Evolutionary conservation across 139 green algal species (phyloP), one percentile per base, ranked within the genome.

Genomic region (Volvox reticuliferus): DNA sequence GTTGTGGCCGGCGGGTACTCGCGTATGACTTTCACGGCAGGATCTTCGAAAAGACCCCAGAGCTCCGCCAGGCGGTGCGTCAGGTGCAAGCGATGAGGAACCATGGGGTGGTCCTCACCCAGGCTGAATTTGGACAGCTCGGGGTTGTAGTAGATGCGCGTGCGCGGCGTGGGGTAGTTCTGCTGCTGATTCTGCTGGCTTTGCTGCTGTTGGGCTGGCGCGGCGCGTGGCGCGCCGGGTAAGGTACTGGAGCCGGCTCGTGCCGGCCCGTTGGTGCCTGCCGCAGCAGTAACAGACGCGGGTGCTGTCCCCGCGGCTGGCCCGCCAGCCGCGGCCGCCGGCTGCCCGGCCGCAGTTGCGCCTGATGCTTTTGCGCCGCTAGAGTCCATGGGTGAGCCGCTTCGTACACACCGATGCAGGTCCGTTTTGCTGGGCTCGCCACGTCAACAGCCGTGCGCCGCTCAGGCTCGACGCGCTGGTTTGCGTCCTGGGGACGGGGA

Each of bases 61-160:
- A 97, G 93, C 44, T 97, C 80, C 19, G 99, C 93, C 33, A 99
- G 94, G 44, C 96, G 96, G 90, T 98, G 97, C 20, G 97, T 98
- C 84, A 99, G 97, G 20, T 97, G 93, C 63, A 98, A 95, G 33
- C 97, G 94, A 92, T 99, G 97, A n/a, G 97, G 97, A 13, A 96
- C 94, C 96, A 98, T 98, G 12, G 96, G 96, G 88, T 98, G 97
- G 90, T 92, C 94, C 36, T 94, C 94, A 61, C 96, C 96, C 76
- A 97, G 96, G 63, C 95, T 96, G 91, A 97, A 97, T 86, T 97
- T 96, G 9, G 93, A 96, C 26, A 98, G 92, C 63, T 99, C 96
- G 33, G 96, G 91, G 91, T 99, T 97, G 88, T 99, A 99, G 79
- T 97, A 99, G 88, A 89, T 82, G 44, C 85, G 85, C 5, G 85